These are phyloP conservation scores for Fraxinus americana DNA, from an alignment of 257 asterid genomes.

Conservation along the genomic window DNA sequence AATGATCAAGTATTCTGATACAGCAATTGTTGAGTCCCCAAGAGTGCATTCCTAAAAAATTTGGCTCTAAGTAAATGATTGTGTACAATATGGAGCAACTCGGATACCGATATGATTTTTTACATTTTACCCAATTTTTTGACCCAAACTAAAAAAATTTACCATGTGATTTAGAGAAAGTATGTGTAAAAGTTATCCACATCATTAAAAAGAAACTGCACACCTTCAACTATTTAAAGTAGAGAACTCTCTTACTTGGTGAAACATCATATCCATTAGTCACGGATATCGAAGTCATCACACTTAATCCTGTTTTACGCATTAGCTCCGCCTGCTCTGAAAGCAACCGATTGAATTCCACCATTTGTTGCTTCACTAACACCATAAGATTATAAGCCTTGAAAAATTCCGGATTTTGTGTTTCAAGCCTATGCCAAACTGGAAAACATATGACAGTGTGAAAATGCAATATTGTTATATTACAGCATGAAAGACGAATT, in stretches of 20 bases:
- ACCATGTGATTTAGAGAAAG: background rate
- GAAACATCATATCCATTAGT: constrained; percentile 64
- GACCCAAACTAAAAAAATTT: background rate
- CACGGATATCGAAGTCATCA: constrained; percentile 51
- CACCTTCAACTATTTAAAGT: background rate
- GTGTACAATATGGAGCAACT: too few relatives aligned
- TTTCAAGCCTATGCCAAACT: constrained; percentile 93
- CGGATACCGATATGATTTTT: background rate
- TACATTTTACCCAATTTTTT: background rate
- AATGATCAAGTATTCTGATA: background rate
- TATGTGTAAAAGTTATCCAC: background rate
- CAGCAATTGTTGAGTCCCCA: background rate
- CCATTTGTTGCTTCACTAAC: constrained; percentile 75
- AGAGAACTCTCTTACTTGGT: constrained; percentile 55
- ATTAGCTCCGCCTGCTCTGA: constrained; percentile 64
- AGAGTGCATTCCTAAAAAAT: background rate
- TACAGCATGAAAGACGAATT: background rate
- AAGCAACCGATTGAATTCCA: constrained; percentile 78
- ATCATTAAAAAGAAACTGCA: background rate
- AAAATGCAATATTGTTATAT: background rate
- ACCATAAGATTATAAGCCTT: constrained; percentile 70
- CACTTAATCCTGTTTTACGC: constrained; percentile 51
- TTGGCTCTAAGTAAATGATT: too few relatives aligned
- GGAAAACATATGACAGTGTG: constrained; percentile 30
- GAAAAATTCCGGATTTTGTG: constrained; percentile 79